These are phyloP conservation scores for Dryas drummondii DNA, from an alignment of 306 rosid genomes.

Conservation along the genomic window DNA sequence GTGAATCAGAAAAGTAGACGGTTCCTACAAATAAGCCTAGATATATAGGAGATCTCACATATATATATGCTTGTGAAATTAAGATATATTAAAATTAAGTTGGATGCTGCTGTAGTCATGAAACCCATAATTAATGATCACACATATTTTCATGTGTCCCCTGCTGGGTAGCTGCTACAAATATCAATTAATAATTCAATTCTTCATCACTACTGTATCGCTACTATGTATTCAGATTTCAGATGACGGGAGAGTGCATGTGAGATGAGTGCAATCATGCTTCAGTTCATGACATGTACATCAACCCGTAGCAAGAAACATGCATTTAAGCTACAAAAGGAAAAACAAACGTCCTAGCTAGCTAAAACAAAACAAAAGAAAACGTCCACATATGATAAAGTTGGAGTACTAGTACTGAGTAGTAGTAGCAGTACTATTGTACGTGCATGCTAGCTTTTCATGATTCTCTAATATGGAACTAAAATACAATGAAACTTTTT, in stretches of 20 bases:
- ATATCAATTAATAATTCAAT: too few relatives aligned
- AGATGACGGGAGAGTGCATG: slow-evolving; percentile 5
- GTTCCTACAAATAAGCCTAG: too few relatives aligned
- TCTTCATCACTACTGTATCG: too few relatives aligned
- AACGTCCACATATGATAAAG: not conserved
- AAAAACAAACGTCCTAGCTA: not conserved
- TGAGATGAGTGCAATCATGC: slow-evolving; percentile 1
- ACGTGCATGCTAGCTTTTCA: not conserved
- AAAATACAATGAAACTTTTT: slow-evolving; percentile 3
- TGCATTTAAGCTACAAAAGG: not conserved
- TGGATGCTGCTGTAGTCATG: too few relatives aligned
- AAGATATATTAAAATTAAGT: too few relatives aligned
- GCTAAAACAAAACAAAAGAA: not conserved
- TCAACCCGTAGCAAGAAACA: slow-evolving; percentile 29
- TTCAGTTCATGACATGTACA: not conserved
- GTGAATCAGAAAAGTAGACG: too few relatives aligned
- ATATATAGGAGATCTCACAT: too few relatives aligned
- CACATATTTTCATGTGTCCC: too few relatives aligned
- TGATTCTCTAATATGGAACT: not conserved
- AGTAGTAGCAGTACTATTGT: not conserved
- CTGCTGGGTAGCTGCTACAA: too few relatives aligned
- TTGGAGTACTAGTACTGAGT: not conserved
- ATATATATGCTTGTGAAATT: too few relatives aligned
- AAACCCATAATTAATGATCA: too few relatives aligned
- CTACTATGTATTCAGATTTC: not conserved